Evolutionary conservation across 2,329 filamentous ascomycete genomes (phyloP).

Genomic region (Phyllosticta paracitricarpa): DNA sequence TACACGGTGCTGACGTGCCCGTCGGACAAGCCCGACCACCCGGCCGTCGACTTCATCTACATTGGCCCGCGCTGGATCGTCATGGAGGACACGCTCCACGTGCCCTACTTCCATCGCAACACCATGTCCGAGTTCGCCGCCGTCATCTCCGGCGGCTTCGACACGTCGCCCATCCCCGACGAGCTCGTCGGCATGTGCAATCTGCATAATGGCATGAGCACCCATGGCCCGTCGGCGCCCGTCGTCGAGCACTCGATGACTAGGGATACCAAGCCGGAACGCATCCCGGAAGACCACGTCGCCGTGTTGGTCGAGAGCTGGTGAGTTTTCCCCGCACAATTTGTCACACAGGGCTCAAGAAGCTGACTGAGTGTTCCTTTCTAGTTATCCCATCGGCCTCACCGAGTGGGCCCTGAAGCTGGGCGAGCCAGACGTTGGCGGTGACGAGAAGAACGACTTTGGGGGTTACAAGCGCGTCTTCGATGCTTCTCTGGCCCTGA

Average conservation of each 20-base stretch:
- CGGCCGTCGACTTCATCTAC: slow-evolving; percentile 13
- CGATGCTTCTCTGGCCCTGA: neutral
- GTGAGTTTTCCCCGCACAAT: neutral
- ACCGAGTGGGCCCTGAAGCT: neutral
- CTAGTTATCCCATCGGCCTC: neutral
- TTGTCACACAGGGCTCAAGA: neutral
- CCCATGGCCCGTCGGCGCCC: neutral
- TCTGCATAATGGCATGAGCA: neutral
- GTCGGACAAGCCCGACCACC: slow-evolving; percentile 26
- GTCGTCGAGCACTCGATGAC: neutral
- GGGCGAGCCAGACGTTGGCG: neutral
- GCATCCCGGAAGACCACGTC: neutral
- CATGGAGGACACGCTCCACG: slow-evolving; percentile 28
- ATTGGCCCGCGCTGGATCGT: slow-evolving; percentile 31
- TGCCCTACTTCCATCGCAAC: slow-evolving; percentile 32
- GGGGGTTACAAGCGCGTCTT: neutral
- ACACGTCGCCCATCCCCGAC: neutral
- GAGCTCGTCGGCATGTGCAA: neutral
- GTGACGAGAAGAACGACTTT: neutral
- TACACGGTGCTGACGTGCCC: slow-evolving; percentile 29
- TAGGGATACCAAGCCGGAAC: neutral
- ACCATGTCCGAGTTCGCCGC: slow-evolving; percentile 28
- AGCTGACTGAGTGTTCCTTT: neutral
- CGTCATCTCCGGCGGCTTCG: slow-evolving; percentile 22
- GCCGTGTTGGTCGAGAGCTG: neutral